Percentiles rank a stretch among this genome's conserved stretches.
phyloP scores from a whole-genome alignment of 2,329 filamentous ascomycete genomes.

The Colletotrichum endophyticum region DNA sequence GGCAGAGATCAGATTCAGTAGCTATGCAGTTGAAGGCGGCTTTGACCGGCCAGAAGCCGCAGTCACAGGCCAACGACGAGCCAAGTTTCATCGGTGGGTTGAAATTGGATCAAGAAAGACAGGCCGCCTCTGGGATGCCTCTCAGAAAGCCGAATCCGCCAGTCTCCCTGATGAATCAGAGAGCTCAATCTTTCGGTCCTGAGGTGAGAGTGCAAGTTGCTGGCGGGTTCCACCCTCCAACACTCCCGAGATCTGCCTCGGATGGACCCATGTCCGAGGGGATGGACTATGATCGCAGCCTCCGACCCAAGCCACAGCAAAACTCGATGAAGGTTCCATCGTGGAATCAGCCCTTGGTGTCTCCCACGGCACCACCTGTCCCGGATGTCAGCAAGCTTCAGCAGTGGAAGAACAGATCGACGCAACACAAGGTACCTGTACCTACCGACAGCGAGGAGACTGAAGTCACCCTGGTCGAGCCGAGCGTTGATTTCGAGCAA shows the following conservation, averaged over 20 bases:
- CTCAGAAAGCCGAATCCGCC: not conserved
- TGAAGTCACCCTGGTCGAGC: not conserved
- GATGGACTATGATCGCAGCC: not conserved
- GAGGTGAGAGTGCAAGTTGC: constrained; percentile 1
- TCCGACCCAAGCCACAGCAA: not conserved
- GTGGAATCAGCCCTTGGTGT: constrained; percentile 28
- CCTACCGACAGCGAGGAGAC: not conserved
- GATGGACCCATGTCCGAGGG: not conserved
- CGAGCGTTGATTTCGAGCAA: constrained; percentile 1
- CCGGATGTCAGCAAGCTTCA: constrained; percentile 37
- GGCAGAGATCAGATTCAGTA: constrained; percentile 19
- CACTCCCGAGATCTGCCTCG: not conserved
- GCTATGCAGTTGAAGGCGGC: constrained; percentile 20
- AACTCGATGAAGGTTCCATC: not conserved
- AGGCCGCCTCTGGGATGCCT: constrained; percentile 26
- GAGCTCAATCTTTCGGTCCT: constrained; percentile 11
- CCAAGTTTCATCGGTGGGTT: constrained; percentile 45
- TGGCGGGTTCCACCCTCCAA: not conserved
- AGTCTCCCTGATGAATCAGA: not conserved
- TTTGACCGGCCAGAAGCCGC: constrained; percentile 21
- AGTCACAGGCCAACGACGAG: constrained; percentile 15
- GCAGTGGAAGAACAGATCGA: constrained; percentile 27
- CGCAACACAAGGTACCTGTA: not conserved
- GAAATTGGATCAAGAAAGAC: constrained; percentile 44
- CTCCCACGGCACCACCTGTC: constrained; percentile 29